Evolutionary conservation across 139 green algal species (phyloP).

Genomic region (Chlorella sorokiniana): DNA sequence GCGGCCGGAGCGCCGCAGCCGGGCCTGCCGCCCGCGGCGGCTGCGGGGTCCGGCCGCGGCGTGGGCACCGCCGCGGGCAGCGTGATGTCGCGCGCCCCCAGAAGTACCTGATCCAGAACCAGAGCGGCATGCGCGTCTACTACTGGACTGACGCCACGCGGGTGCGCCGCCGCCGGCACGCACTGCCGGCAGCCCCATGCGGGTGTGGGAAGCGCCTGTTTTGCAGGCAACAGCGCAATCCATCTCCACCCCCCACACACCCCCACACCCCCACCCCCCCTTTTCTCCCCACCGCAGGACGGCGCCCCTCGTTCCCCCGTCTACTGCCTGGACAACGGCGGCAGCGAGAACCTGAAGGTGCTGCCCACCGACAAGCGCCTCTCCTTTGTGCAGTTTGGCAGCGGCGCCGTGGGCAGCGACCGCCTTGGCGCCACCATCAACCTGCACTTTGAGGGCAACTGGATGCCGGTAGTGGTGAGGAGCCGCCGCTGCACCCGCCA

Average conservation of each 20-base stretch:
- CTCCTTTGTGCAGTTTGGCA: constrained; percentile 31
- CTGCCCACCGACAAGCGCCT: constrained; percentile 46
- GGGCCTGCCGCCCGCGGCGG: neutral
- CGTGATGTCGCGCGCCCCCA: constrained; percentile 64
- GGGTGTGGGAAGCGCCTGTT: no score
- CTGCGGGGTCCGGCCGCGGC: constrained; percentile 14
- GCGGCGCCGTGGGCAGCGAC: constrained; percentile 51
- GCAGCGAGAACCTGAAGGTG: constrained; percentile 62
- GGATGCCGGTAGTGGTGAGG: constrained; percentile 75
- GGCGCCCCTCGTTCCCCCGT: constrained; percentile 25
- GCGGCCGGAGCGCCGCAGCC: neutral
- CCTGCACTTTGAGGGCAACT: constrained; percentile 85
- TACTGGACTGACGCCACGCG: constrained; percentile 68
- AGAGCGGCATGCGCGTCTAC: constrained; percentile 72
- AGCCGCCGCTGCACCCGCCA: no score
- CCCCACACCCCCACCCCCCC: neutral
- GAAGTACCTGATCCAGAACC: constrained; percentile 87
- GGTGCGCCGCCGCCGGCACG: neutral
- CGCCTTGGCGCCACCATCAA: constrained; percentile 69
- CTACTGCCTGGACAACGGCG: constrained; percentile 43
- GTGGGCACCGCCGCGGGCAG: neutral
- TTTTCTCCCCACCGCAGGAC: neutral
- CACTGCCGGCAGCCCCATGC: no score
- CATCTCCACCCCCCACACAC: neutral
- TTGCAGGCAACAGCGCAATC: neutral